Evolutionary conservation across 2,329 filamentous ascomycete genomes (phyloP).

Genomic region (Scedosporium dehoogii): DNA sequence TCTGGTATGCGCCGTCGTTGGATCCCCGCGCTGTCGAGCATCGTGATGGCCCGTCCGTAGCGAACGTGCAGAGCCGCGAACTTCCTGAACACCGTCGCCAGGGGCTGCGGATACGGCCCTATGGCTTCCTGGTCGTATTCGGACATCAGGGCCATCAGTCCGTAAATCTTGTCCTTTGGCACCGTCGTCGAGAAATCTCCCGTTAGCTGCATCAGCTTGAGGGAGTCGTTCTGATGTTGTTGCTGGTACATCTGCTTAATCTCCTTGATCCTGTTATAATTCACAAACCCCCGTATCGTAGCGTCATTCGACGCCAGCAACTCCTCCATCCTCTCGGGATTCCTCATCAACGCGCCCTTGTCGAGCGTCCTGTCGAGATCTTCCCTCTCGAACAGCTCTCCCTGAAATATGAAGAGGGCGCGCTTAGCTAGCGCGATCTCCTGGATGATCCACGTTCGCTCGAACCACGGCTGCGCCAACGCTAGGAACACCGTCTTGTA

Average conservation of each 20-base stretch:
- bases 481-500: not conserved
- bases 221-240: not conserved
- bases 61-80: not conserved
- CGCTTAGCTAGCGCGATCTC: conserved; percentile 11
- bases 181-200: conserved; percentile 4
- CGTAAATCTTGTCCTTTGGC: conserved; percentile 7
- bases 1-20: not conserved
- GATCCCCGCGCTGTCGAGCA: conserved; percentile 2
- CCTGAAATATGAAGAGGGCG: not conserved
- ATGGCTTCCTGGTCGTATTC: not conserved
- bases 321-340: not conserved
- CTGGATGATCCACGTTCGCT: conserved; percentile 13
- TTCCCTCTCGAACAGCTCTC: conserved; percentile 2
- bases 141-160: conserved; percentile 7
- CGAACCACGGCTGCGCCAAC: conserved; percentile 9
- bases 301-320: not conserved
- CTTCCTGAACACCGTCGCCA: not conserved
- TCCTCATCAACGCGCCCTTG: not conserved
- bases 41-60: not conserved
- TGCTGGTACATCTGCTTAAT: not conserved
- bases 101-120: not conserved
- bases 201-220: conserved; percentile 1
- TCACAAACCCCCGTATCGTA: conserved; percentile 1
- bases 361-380: not conserved
- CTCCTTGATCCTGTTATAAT: conserved; percentile 1